These are phyloP conservation scores for Cotoneaster glaucophyllus DNA, from an alignment of 306 rosid genomes.

Conservation along the genomic window DNA sequence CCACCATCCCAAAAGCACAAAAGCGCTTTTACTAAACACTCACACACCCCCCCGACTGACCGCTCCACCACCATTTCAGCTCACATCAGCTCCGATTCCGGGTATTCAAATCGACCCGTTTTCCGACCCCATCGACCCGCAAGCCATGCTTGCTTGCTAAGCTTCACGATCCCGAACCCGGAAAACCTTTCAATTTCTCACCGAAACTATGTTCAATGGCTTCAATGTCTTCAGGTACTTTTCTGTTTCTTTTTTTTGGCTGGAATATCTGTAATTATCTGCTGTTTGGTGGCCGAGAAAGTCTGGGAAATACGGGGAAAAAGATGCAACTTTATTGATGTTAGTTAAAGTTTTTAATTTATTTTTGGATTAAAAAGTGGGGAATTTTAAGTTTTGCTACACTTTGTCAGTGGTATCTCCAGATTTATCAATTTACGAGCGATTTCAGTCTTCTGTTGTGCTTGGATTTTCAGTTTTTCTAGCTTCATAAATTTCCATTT, in stretches of 20 bases:
- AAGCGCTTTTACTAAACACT: not conserved
- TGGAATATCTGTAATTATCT: not conserved
- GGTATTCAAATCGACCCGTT: slow-evolving; percentile 6
- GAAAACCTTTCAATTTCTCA: not conserved
- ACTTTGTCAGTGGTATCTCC: not conserved
- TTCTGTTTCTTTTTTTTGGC: not conserved
- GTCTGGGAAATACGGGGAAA: not conserved
- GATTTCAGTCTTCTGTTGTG: not conserved
- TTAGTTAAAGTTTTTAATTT: not conserved
- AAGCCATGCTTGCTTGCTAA: not conserved
- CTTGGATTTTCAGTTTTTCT: not conserved
- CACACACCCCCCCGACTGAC: not conserved
- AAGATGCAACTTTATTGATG: not conserved
- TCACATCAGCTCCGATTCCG: slow-evolving; percentile 8
- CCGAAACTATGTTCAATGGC: not conserved
- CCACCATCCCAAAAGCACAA: not conserved
- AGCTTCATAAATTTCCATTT: not conserved
- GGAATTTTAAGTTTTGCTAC: not conserved
- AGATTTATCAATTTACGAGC: not conserved
- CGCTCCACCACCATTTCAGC: not conserved
- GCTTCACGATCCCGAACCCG: not conserved
- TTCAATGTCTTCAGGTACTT: slow-evolving; percentile 26
- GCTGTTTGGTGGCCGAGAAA: slow-evolving; percentile 11
- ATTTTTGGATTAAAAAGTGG: not conserved
- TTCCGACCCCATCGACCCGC: slow-evolving; percentile 1